phyloP scores from a whole-genome alignment of 2,329 filamentous ascomycete species.

The Aspergillus vadensis region DNA sequence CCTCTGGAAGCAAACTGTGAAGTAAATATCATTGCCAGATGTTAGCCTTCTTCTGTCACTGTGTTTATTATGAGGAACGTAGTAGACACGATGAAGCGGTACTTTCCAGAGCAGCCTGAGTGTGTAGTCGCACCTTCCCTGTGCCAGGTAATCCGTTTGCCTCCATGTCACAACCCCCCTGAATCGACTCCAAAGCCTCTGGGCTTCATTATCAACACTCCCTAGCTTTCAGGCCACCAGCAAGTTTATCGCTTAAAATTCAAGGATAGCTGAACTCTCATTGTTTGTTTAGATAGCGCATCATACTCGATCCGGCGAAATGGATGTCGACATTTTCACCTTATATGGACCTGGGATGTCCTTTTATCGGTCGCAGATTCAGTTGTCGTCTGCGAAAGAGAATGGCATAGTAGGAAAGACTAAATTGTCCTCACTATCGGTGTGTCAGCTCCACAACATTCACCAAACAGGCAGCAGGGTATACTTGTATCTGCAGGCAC shows the following conservation, averaged over 20 bases:
- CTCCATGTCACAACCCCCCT: neutral
- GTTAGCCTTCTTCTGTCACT: neutral
- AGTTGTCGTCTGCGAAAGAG: neutral
- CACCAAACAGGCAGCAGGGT: neutral
- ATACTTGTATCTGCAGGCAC: neutral
- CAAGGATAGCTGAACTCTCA: slow-evolving; percentile 10
- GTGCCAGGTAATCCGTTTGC: neutral
- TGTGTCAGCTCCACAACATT: slow-evolving; percentile 11
- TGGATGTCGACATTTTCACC: slow-evolving; percentile 20
- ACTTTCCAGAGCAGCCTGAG: neutral
- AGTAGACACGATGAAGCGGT: neutral
- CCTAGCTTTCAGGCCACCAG: slow-evolving; percentile 10
- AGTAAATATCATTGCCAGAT: neutral
- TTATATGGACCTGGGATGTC: slow-evolving; percentile 26
- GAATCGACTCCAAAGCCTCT: neutral
- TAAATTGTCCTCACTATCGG: slow-evolving; percentile 13
- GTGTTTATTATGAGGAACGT: neutral
- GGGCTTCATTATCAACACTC: slow-evolving; percentile 11
- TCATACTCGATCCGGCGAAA: slow-evolving; percentile 10
- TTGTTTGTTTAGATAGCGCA: slow-evolving; percentile 13
- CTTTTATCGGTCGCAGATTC: slow-evolving; percentile 20
- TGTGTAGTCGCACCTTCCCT: slow-evolving; percentile 1
- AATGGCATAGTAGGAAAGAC: neutral
- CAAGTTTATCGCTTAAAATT: slow-evolving; percentile 17
- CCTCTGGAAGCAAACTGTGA: slow-evolving; percentile 43